phyloP scores from a whole-genome alignment of 139 green algal species.

The Tetradesmus obliquus region DNA sequence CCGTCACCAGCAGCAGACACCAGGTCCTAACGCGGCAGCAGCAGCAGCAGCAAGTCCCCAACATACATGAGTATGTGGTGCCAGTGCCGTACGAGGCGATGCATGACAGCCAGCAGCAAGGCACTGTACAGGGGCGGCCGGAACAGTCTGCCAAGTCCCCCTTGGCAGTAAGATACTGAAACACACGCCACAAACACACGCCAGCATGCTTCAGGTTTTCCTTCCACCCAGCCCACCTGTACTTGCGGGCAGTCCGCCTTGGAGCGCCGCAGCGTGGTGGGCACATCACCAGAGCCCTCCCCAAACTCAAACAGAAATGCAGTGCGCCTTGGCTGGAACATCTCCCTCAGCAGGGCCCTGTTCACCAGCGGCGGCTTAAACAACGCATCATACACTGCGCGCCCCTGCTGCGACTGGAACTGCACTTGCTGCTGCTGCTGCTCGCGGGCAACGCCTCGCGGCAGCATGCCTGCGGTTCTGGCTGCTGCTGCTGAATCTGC shows the following conservation, averaged over 20 bases:
- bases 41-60: too few species aligned
- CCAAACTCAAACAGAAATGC: conserved; percentile 92
- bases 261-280: conserved; percentile 88
- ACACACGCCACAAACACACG: too few species aligned
- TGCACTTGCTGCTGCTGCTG: conserved; percentile 55
- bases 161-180: neutral
- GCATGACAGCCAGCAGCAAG: too few species aligned
- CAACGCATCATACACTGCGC: conserved; percentile 69
- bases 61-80: too few species aligned
- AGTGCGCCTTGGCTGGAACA: conserved; percentile 83
- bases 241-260: conserved; percentile 90
- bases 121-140: too few species aligned
- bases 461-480: conserved; percentile 9
- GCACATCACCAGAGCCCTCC: conserved; percentile 72
- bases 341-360: conserved; percentile 50
- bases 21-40: neutral
- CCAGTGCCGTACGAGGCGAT: too few species aligned
- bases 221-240: conserved; percentile 15
- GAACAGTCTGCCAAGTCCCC: too few species aligned
- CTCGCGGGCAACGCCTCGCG: conserved; percentile 33
- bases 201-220: too few species aligned
- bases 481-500: conserved; percentile 20
- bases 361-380: conserved; percentile 57
- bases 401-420: conserved; percentile 64
- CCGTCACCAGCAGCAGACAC: neutral